A percentile compares a stretch with the other conserved stretches of the same genome.
Evolutionary conservation across 2,329 filamentous ascomycete genomes (phyloP).

Genomic region (Beauveria scarabaeidicola): DNA sequence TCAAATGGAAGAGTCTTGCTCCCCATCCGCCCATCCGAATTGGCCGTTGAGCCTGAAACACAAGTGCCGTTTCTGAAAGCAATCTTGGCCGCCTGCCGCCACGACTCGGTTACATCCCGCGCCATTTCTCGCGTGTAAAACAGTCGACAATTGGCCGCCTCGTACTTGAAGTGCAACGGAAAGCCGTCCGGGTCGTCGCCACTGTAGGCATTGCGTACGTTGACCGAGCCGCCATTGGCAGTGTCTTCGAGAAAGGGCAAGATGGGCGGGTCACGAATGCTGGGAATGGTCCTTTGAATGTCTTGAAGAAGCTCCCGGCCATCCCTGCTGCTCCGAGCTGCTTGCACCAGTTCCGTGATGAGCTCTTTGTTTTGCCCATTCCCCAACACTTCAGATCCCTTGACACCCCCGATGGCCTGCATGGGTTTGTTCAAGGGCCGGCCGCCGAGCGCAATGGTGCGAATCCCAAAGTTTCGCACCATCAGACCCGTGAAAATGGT

Average conservation of each 20-base stretch:
- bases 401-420: conserved; percentile 58
- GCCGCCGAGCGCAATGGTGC: conserved; percentile 52
- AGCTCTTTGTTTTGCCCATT: neutral
- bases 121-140: conserved; percentile 50
- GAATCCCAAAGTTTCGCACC: conserved; percentile 7
- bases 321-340: neutral
- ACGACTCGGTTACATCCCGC: conserved; percentile 41
- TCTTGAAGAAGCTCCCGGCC: neutral
- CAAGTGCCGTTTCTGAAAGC: neutral
- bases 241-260: neutral
- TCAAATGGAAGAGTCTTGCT: neutral
- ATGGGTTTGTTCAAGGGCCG: conserved; percentile 45
- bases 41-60: neutral
- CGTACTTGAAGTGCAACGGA: conserved; percentile 52
- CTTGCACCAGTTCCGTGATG: neutral
- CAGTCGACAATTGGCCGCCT: conserved; percentile 52
- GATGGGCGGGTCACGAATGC: neutral
- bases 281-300: neutral
- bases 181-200: conserved; percentile 15
- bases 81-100: conserved; percentile 27
- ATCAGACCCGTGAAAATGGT: conserved; percentile 13
- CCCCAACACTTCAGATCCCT: conserved; percentile 32
- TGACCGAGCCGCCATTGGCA: conserved; percentile 8
- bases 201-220: conserved; percentile 17
- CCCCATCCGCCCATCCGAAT: neutral